Conservation (phyloP, 257 asterid genomes). For the Solanum sparsipilum region DNA sequence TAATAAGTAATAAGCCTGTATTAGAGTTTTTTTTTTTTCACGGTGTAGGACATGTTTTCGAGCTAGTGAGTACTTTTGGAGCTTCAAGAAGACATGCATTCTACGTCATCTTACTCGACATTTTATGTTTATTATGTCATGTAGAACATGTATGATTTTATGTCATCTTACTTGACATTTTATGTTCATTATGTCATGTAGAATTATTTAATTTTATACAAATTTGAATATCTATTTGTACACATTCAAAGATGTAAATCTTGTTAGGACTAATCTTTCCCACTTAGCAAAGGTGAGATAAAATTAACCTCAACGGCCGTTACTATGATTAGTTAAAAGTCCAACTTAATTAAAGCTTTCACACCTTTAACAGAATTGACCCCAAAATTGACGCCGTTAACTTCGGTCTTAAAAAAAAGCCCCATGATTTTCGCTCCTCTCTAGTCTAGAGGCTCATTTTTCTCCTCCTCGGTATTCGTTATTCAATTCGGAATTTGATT, state of each 20-base stretch:
- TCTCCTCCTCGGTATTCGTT: too few relatives aligned
- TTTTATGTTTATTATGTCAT: too few relatives aligned
- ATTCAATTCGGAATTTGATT: fast-evolving
- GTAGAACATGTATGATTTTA: too few relatives aligned
- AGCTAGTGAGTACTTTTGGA: not conserved
- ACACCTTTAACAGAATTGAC: not conserved
- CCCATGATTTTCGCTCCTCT: constrained; percentile 15
- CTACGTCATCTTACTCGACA: not conserved
- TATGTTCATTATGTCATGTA: too few relatives aligned
- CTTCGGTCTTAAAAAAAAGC: not conserved
- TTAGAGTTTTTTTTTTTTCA: too few relatives aligned
- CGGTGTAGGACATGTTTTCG: not conserved
- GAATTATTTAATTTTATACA: too few relatives aligned
- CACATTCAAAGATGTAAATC: not conserved
- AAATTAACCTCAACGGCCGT: not conserved
- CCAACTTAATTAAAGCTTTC: not conserved
- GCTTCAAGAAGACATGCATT: not conserved
- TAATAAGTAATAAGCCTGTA: too few relatives aligned
- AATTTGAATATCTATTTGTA: too few relatives aligned
- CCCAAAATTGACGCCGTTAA: constrained; percentile 31
- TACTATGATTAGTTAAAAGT: not conserved
- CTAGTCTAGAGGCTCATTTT: not conserved
- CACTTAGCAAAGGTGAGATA: not conserved
- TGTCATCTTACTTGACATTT: not conserved
- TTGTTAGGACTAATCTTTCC: not conserved